Percentiles rank a stretch among this genome's conserved stretches.
Evolutionary conservation across 2,329 filamentous ascomycete genomes (phyloP).

Genomic region (Hypomyces rosellus): DNA sequence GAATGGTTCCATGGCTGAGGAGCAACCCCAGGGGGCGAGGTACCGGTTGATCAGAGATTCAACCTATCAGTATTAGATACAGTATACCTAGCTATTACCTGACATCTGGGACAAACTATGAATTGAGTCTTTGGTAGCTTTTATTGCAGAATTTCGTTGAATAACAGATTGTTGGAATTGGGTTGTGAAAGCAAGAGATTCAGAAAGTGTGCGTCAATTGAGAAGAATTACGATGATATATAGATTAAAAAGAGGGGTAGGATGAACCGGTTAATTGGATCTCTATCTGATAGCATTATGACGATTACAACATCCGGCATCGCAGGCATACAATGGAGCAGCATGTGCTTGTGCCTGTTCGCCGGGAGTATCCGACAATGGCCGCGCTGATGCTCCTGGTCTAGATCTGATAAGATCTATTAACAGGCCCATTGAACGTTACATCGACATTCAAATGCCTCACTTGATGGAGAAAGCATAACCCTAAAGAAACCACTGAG

Average conservation of each 20-base stretch:
- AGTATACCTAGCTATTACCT: neutral
- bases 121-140: constrained; percentile 4
- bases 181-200: neutral
- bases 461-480: too few species aligned
- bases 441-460: too few species aligned
- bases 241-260: too few species aligned
- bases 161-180: neutral
- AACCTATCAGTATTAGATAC: constrained; percentile 11
- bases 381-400: constrained; percentile 5
- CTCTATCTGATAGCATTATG: too few species aligned
- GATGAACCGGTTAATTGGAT: too few species aligned
- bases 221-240: too few species aligned
- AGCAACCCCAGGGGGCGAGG: constrained; percentile 15
- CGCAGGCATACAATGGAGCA: neutral
- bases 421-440: too few species aligned
- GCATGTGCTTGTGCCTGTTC: neutral
- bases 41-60: constrained; percentile 19
- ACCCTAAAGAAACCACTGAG: too few species aligned
- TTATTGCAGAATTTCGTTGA: too few species aligned
- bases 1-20: constrained; percentile 27
- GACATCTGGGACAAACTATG: constrained; percentile 6
- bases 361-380: constrained; percentile 11
- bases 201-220: too few species aligned
- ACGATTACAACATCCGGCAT: too few species aligned
- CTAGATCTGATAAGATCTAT: neutral